A percentile compares a stretch with the other conserved stretches of the same genome.
phyloP scores from a whole-genome alignment of 805 yeast genomes.

The Cyberlindnera americana region DNA sequence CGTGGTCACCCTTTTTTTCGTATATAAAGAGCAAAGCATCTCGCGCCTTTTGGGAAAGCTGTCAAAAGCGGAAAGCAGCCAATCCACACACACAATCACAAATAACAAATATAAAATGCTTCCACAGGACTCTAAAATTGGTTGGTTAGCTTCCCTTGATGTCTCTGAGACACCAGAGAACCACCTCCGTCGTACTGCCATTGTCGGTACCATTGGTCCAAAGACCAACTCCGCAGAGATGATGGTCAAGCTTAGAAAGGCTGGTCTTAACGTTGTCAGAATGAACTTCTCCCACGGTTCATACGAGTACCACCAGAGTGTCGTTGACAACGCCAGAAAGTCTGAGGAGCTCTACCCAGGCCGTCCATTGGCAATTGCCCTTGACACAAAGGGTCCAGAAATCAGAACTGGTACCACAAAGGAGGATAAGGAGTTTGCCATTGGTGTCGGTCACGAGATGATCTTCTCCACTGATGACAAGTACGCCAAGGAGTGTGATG shows the following conservation, averaged over 20 bases:
- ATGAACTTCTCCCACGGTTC: slow-evolving; percentile 99
- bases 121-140: slow-evolving; percentile 26
- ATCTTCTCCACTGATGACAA: slow-evolving; percentile 86
- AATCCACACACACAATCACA: not conserved
- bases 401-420: slow-evolving; percentile 96
- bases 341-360: slow-evolving; percentile 89
- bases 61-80: no score
- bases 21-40: no score
- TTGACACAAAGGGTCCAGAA: slow-evolving; percentile 99
- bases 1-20: slow-evolving; percentile 2
- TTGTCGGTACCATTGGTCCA: slow-evolving; percentile 99
- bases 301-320: slow-evolving; percentile 95
- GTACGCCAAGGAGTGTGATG: slow-evolving; percentile 70
- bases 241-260: slow-evolving; percentile 85
- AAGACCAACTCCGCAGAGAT: slow-evolving; percentile 89
- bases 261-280: slow-evolving; percentile 96
- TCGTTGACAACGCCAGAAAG: slow-evolving; percentile 92
- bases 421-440: slow-evolving; percentile 77
- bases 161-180: slow-evolving; percentile 28
- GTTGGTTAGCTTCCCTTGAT: slow-evolving; percentile 28
- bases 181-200: slow-evolving; percentile 75
- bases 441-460: slow-evolving; percentile 85
- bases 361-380: slow-evolving; percentile 96
- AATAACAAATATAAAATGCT: slow-evolving; percentile 7
- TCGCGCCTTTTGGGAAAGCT: no score